Conservation (phyloP, 768 basidiomycete species). For the Heimioporus sp. region DNA sequence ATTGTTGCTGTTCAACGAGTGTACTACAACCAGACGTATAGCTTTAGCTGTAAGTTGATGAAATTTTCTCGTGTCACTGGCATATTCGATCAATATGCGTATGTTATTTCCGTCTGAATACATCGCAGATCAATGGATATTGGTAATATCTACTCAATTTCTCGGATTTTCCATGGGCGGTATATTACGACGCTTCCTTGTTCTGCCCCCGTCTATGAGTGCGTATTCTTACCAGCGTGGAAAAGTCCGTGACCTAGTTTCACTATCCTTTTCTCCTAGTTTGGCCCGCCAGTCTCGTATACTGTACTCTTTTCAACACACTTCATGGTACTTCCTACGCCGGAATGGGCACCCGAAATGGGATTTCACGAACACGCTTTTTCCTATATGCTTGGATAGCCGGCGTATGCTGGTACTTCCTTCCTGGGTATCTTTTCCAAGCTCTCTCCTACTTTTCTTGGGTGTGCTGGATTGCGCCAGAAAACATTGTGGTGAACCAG, state of each 20-base stretch:
- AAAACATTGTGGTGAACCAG: slow-evolving; percentile 69
- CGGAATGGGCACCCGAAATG: slow-evolving; percentile 43
- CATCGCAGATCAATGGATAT: slow-evolving; percentile 51
- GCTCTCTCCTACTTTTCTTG: slow-evolving; percentile 60
- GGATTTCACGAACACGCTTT: slow-evolving; percentile 52
- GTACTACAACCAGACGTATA: slow-evolving; percentile 58
- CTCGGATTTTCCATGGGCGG: slow-evolving; percentile 66
- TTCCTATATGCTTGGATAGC: slow-evolving; percentile 43
- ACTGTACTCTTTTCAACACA: slow-evolving; percentile 73
- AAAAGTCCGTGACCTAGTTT: no score
- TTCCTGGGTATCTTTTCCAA: slow-evolving; percentile 75
- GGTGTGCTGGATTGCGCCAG: slow-evolving; percentile 67
- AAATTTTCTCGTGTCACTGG: no score
- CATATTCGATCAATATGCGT: no score
- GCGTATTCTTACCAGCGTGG: slow-evolving; percentile 6
- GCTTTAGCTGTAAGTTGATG: slow-evolving; percentile 42
- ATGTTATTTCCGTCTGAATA: neutral
- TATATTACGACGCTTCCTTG: slow-evolving; percentile 58
- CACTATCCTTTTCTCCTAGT: slow-evolving; percentile 38
- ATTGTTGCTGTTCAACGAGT: slow-evolving; percentile 72
- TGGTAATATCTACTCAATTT: slow-evolving; percentile 70
- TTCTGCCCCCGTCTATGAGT: slow-evolving; percentile 66
- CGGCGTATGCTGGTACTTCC: slow-evolving; percentile 45
- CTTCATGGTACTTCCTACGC: slow-evolving; percentile 55
- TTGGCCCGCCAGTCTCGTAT: slow-evolving; percentile 71